Percentiles rank a stretch among this genome's conserved stretches.
Evolutionary conservation across 2,329 filamentous ascomycete genomes (phyloP).

Genomic region (Talaromyces atroroseus): DNA sequence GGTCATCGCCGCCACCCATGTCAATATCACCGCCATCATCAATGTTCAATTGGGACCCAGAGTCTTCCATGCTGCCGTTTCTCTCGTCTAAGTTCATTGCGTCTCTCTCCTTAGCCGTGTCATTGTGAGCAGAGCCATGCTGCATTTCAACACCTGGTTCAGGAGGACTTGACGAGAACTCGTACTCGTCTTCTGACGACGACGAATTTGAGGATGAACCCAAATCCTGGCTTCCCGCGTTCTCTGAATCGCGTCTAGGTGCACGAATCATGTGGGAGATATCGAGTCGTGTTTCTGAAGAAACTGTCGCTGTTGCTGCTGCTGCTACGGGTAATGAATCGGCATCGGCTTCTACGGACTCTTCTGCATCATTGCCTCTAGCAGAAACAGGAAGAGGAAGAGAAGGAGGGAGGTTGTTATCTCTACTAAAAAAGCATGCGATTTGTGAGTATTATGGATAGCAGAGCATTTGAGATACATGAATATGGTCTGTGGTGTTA

Average conservation of each 20-base stretch:
- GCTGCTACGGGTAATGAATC: background rate
- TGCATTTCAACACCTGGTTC: background rate
- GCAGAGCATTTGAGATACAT: conserved; percentile 22
- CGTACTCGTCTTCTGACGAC: conserved; percentile 13
- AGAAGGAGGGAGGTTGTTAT: background rate
- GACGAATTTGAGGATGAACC: conserved; percentile 6
- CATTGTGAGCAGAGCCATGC: background rate
- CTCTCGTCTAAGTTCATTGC: background rate
- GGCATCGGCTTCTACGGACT: conserved; percentile 6
- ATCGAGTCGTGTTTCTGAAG: conserved; percentile 33
- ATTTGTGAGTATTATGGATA: conserved; percentile 16
- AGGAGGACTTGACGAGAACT: conserved; percentile 17
- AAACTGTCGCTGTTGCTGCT: conserved; percentile 16
- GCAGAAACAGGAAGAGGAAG: background rate
- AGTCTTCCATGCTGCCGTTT: background rate
- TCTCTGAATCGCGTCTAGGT: background rate
- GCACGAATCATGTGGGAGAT: conserved; percentile 43
- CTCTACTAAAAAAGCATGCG: conserved; percentile 3
- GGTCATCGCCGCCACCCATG: background rate
- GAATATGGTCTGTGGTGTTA: conserved; percentile 28
- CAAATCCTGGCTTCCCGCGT: background rate
- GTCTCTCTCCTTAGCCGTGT: background rate
- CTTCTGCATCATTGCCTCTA: conserved; percentile 9
- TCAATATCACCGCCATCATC: conserved; percentile 6
- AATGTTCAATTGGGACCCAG: background rate